Conservation (phyloP, 2,329 filamentous ascomycete genomes). For the Aureobasidium sp. region DNA sequence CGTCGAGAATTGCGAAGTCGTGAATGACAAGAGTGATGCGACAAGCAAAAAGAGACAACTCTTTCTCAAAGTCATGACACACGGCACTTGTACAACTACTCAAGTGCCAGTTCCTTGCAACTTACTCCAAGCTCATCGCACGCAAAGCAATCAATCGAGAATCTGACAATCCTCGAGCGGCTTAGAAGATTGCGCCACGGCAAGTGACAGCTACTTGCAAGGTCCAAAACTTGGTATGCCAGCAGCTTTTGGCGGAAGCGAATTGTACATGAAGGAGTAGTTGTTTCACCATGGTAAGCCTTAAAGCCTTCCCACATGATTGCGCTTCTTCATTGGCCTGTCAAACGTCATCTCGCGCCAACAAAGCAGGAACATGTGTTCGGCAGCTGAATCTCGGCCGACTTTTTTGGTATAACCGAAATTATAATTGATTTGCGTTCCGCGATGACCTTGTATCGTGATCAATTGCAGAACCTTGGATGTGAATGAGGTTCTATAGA, state of each 20-base stretch:
- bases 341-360: conserved; percentile 1
- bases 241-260: neutral
- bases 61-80: neutral
- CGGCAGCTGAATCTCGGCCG: conserved; percentile 1
- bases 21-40: too few relatives aligned
- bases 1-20: neutral
- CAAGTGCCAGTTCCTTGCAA: neutral
- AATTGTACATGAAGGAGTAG: neutral
- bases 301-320: neutral
- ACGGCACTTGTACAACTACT: neutral
- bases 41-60: neutral
- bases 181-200: conserved; percentile 12
- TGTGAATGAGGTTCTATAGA: neutral
- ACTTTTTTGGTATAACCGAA: conserved; percentile 4
- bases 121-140: neutral
- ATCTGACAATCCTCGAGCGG: neutral
- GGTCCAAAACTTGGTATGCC: neutral
- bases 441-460: neutral
- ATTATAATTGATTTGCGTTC: conserved; percentile 9
- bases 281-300: neutral
- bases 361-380: conserved; percentile 7
- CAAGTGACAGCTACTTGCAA: neutral
- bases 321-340: neutral
- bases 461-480: neutral
- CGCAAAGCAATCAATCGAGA: neutral